Conservation (phyloP, 345 rosid species). For the Murraya paniculata region DNA sequence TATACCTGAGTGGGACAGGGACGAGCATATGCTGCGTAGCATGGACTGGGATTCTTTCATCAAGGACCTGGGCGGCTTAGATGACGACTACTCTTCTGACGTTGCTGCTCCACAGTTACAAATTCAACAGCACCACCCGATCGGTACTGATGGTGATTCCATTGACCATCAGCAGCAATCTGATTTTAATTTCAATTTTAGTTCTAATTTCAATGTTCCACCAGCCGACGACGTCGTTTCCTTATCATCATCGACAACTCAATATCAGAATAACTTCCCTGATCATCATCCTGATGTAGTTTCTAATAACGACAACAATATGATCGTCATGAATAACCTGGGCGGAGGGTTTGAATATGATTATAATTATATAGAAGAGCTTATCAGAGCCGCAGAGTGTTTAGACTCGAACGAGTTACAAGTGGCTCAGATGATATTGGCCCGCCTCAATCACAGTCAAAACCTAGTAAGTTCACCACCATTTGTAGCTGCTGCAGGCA, state of each 20-base stretch:
- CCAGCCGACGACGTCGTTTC: slow-evolving; percentile 25
- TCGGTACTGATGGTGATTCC: background rate
- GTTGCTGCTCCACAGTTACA: background rate
- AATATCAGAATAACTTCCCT: slow-evolving; percentile 18
- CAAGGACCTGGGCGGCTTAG: slow-evolving; percentile 61
- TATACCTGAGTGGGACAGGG: slow-evolving; percentile 35
- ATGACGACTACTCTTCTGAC: slow-evolving; percentile 45
- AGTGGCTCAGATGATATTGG: slow-evolving; percentile 70
- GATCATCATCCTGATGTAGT: slow-evolving; percentile 9
- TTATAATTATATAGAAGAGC: slow-evolving; percentile 52
- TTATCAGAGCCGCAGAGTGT: slow-evolving; percentile 77
- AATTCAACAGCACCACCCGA: slow-evolving; percentile 18
- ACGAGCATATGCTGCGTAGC: slow-evolving; percentile 55
- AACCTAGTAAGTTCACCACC: slow-evolving; percentile 37
- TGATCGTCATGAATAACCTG: background rate
- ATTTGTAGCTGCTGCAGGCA: slow-evolving; percentile 24
- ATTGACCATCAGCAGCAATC: slow-evolving; percentile 21
- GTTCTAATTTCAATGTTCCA: background rate
- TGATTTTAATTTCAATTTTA: slow-evolving; percentile 51
- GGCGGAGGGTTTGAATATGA: slow-evolving; percentile 55
- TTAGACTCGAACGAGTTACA: slow-evolving; percentile 77
- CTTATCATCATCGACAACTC: slow-evolving; percentile 15
- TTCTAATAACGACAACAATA: slow-evolving; percentile 24
- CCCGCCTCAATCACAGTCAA: slow-evolving; percentile 64
- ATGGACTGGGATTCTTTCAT: slow-evolving; percentile 93